Evolutionary conservation across 106 monocot species (phyloP), one percentile per base, ranked within the genome.

Genomic region (Dioscorea dumetorum): DNA sequence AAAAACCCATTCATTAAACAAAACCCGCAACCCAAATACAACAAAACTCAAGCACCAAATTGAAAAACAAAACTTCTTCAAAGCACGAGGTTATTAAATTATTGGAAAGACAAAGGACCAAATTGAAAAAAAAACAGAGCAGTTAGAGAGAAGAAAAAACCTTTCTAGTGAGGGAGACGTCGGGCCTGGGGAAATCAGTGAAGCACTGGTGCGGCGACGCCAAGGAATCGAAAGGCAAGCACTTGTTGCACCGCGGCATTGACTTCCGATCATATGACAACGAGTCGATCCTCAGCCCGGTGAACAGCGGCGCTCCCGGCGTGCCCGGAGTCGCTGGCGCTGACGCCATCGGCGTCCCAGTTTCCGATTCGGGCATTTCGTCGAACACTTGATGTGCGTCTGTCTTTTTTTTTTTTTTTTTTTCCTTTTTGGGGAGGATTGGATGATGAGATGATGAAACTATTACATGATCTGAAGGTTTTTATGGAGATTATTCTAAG

Each of bases 111-210:
- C 28, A 28, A n/a, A 28, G 28, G 28, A 28, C 2, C 28, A 28
- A 1, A 28, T 28, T 28, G 28, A 28, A 5, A 64, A 50, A 13
- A 48, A 35, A 17, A 16, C n/a, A 13, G 5, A 57, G 16, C 10
- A 19, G 57, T 32, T 23, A 1, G 28, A 28, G 28, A 28, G 3
- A 3, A 28, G 10, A 58, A 54, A 19, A 4, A 19, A 95, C 95
- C 95, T 95, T 95, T 52, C 88, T 83, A 49, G 95, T 82, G 73
- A 95, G 88, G 4, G 95, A 95, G 61, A 91, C 74, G 76, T 70
- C 73, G 15, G 95, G 91, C 61, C 33, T 70, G 10, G 87, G 85
- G 60, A 95, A 52, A 10, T 83, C 83, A 7, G 57, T 19, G 76
- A 85, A 63, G 83, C 94, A 90, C 31, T 76, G 63, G 18, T 71